Evolutionary conservation across 805 yeast species (phyloP), one percentile per base, ranked within the genome.

Genomic region (Wickerhamia fluorescens): DNA sequence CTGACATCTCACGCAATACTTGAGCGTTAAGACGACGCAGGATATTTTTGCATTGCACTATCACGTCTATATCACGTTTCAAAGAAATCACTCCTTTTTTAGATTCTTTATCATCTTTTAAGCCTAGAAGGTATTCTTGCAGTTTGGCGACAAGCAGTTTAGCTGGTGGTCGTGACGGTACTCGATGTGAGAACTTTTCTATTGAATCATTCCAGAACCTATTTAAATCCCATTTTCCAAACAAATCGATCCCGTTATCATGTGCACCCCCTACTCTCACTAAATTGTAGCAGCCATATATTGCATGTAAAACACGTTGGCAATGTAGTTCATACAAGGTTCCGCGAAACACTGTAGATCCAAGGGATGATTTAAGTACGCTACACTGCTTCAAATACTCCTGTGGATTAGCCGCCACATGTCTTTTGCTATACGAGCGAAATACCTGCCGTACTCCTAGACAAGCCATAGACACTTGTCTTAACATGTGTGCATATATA

Each of bases 41-140:
- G 40, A 65, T 60, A 42, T 72, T 66, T 37, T 75, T 74, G 45
- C 81, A 75, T 42, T 75, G 81, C 4, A 72, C 74, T 34, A 71
- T 53, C 2, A 71, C 49, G 26, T 53, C 53, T 5, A 68, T 56
- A 24, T 59, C 61, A 10, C 47, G 32, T 12, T 32, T 30, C 15
- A 58, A 37, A 6, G 57, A 54, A 6, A 47, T 28, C 4, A 31
- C 25, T 10, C 18, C 18, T 3, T 27, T 18, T 7, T 20, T 14
- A 6, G 25, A 23, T 5, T 28, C 29, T 7, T 36, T 29, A 9
- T 30, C 37, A 10, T 29, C 26, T n/a, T n/a, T n/a, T n/a, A n/a
- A n/a, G n/a, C n/a, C n/a, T n/a, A n/a, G n/a, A n/a, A n/a, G n/a
- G 21, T 40, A 35, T 29, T 48, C 56, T 10, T 23, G 37, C 2